Conservation (phyloP, 768 basidiomycete genomes). For the Pilatotrama ljubarskyi region DNA sequence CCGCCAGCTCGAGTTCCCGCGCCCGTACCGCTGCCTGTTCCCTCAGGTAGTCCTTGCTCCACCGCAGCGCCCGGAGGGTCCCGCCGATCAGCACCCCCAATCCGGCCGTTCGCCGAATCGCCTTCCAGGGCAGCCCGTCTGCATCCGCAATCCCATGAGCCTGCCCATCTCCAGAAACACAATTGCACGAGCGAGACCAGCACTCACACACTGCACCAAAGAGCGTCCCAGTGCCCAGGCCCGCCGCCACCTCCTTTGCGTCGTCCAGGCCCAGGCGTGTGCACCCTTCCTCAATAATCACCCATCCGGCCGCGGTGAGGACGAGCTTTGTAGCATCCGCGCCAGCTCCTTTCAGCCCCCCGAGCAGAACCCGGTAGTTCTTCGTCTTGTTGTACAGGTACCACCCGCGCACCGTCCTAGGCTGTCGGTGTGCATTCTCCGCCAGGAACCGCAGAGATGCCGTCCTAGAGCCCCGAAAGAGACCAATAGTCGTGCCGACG, state of each 20-base stretch:
- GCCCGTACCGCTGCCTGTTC: slow-evolving; percentile 28
- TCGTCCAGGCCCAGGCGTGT: slow-evolving; percentile 39
- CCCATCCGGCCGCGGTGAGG: slow-evolving; percentile 47
- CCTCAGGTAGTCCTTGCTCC: slow-evolving; percentile 31
- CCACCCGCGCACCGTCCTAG: slow-evolving; percentile 87
- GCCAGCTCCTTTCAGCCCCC: slow-evolving; percentile 67
- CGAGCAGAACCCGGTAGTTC: slow-evolving; percentile 82
- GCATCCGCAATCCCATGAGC: slow-evolving; percentile 16
- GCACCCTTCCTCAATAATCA: slow-evolving; percentile 48
- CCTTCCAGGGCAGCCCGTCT: slow-evolving; percentile 63
- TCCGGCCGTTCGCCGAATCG: slow-evolving; percentile 45
- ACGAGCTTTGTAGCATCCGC: slow-evolving; percentile 55
- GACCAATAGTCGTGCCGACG: slow-evolving; percentile 68
- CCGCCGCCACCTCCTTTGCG: slow-evolving; percentile 61
- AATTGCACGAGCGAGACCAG: neutral
- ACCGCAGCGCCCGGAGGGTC: slow-evolving; percentile 44
- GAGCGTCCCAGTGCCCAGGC: slow-evolving; percentile 58
- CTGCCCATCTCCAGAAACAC: neutral
- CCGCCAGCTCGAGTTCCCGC: slow-evolving; percentile 25
- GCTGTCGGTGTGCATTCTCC: slow-evolving; percentile 89
- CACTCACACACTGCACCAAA: slow-evolving; percentile 57
- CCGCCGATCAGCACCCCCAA: slow-evolving; percentile 62
- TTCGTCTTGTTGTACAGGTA: slow-evolving; percentile 97
- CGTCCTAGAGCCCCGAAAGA: slow-evolving; percentile 67
- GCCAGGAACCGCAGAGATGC: slow-evolving; percentile 82